Percentiles rank a stretch among this genome's conserved stretches.
These are phyloP conservation scores for Mercurialis annua DNA, from an alignment of 345 rosid species.

Conservation along the genomic window DNA sequence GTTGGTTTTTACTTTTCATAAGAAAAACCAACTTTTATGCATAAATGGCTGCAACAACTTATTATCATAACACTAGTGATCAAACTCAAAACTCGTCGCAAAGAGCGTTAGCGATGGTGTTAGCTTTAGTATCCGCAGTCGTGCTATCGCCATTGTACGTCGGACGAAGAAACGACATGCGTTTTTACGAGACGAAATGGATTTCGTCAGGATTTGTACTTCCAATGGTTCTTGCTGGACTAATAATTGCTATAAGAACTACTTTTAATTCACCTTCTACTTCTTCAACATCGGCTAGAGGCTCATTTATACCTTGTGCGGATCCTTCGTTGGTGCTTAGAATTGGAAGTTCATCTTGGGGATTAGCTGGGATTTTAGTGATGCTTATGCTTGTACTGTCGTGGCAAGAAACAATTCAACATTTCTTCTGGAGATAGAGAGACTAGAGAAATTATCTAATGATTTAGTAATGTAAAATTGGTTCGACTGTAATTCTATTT, in stretches of 20 bases:
- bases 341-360: slow-evolving; percentile 60
- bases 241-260: slow-evolving; percentile 50
- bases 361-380: slow-evolving; percentile 50
- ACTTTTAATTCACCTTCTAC: slow-evolving; percentile 30
- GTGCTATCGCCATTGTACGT: slow-evolving; percentile 48
- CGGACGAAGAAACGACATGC: slow-evolving; percentile 23
- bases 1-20: background rate
- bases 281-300: slow-evolving; percentile 12
- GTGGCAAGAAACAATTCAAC: slow-evolving; percentile 55
- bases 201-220: slow-evolving; percentile 50
- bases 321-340: slow-evolving; percentile 55
- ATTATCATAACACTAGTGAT: background rate
- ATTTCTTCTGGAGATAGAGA: slow-evolving; percentile 45
- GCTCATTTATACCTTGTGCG: slow-evolving; percentile 30
- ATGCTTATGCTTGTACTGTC: slow-evolving; percentile 56
- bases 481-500: too few relatives aligned
- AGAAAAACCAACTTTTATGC: background rate
- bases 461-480: too few relatives aligned
- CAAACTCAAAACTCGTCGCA: slow-evolving; percentile 42
- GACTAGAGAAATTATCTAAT: too few relatives aligned
- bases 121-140: slow-evolving; percentile 49
- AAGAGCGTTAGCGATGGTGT: slow-evolving; percentile 53
- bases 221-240: slow-evolving; percentile 53
- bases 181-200: slow-evolving; percentile 32
- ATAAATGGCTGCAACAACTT: slow-evolving; percentile 31